Evolutionary conservation across 345 rosid genomes (phyloP), one percentile per base, ranked within the genome.

Genomic region (Ceriops zippeliana): DNA sequence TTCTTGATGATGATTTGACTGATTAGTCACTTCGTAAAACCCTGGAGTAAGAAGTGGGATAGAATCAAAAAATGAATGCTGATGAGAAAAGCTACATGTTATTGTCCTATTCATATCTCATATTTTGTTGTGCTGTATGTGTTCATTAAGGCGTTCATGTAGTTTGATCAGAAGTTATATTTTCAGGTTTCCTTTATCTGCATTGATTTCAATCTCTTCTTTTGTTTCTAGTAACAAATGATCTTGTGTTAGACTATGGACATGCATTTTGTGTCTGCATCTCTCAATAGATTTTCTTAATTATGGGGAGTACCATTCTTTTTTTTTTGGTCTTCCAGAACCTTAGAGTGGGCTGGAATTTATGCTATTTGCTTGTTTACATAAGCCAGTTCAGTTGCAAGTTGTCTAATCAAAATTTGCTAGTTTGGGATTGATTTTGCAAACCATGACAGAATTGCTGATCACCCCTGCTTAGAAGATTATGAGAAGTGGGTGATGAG

Each of bases 1-100:
- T 87, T 75, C 74, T 85, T 67, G 83, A 82, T 32, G 86, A 83
- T 71, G 89, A 80, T 70, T 74, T 80, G 70, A 83, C 85, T 2
- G 85, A 87, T 54, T 68, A 66, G 72, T 63, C 66, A 42, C 64
- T 62, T 63, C 60, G 66, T 15, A 68, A 70, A 75, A 42, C 52
- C 64, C 66, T 38, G 74, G 69, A 68, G 81, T 79, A 74, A 79
- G 79, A 79, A 46, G 28, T 76, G 76, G 63, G 75, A 81, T 68
- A 27, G 52, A 68, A 30, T 15, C 68, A 38, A 47, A 28, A 47
- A 62, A 51, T 74, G 19, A 57, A 63, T 53, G 68, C 58, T 24
- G 7, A 66, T 58, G 42, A 46, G 22, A 52, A 46, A 75, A 21
- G 53, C 52, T n/a, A 28, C 20, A 58, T 69, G 21, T 58, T 58